These are phyloP conservation scores for Ananas comosus DNA, from an alignment of 176 grass and related monocot genomes.

Conservation along the genomic window DNA sequence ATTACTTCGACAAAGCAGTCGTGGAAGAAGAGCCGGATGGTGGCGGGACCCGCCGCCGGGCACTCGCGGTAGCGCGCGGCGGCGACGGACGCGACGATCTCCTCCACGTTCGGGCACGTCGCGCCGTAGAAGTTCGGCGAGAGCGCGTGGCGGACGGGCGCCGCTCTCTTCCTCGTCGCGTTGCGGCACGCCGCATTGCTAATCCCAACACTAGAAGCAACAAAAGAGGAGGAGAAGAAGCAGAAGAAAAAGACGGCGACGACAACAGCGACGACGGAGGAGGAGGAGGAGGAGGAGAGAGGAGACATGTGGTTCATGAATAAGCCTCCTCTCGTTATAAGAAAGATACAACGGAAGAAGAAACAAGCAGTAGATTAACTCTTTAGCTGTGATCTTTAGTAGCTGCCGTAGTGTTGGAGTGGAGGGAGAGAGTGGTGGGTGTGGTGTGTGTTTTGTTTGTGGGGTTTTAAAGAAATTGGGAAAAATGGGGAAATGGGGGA, in stretches of 20 bases:
- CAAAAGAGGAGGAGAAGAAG: constrained; percentile 20
- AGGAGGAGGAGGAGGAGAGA: constrained; percentile 24
- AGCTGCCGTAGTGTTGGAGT: no score
- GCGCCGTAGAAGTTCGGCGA: constrained; percentile 69
- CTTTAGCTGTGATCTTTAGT: no score
- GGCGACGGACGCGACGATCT: constrained; percentile 74
- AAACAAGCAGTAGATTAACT: no score
- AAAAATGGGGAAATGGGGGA: not conserved
- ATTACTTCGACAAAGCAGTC: constrained; percentile 95
- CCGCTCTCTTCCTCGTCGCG: constrained; percentile 16
- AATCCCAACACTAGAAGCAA: constrained; percentile 28
- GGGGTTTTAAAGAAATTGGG: not conserved
- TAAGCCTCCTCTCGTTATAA: no score
- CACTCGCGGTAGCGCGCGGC: constrained; percentile 36
- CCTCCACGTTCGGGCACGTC: constrained; percentile 71
- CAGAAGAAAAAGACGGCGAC: not conserved
- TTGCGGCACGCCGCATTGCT: not conserved
- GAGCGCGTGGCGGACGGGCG: constrained; percentile 56
- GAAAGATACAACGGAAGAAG: no score
- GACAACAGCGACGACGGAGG: not conserved
- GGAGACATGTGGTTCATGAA: constrained; percentile 33
- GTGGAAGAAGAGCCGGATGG: constrained; percentile 93
- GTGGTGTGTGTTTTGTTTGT: not conserved
- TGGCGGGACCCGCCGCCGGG: constrained; percentile 57
- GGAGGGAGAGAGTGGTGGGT: not conserved